phyloP scores from a whole-genome alignment of 1,284 basidiomycete species.

The Mycena citricolor region DNA sequence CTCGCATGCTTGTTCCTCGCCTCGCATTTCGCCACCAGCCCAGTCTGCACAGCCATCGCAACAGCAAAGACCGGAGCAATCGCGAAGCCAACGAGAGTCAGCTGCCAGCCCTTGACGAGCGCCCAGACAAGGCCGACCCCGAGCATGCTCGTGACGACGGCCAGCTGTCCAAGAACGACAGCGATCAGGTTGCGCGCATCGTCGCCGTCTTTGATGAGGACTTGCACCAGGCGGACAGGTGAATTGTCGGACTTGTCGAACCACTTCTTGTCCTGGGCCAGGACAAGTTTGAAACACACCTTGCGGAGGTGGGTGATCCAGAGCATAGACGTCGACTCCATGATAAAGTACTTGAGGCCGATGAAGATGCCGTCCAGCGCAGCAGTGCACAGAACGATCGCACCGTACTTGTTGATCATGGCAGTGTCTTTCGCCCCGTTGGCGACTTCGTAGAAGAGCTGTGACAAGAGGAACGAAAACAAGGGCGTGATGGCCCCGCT shows the following conservation, averaged over 20 bases:
- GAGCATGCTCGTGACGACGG: conserved; percentile 83
- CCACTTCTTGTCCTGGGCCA: conserved; percentile 88
- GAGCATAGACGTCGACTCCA: conserved; percentile 71
- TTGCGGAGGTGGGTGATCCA: conserved; percentile 79
- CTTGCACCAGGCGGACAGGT: conserved; percentile 70
- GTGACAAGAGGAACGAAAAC: conserved; percentile 88
- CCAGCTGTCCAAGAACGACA: conserved; percentile 69
- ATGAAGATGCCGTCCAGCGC: conserved; percentile 74
- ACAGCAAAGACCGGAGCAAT: conserved; percentile 83
- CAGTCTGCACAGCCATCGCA: conserved; percentile 72
- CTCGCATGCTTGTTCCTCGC: conserved; percentile 78
- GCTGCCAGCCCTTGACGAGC: conserved; percentile 84
- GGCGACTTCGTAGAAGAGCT: conserved; percentile 79
- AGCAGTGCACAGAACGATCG: conserved; percentile 71
- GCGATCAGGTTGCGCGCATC: conserved; percentile 83
- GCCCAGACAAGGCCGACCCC: conserved; percentile 86
- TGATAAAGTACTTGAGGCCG: conserved; percentile 73
- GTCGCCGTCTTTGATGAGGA: conserved; percentile 88
- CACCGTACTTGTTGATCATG: conserved; percentile 69
- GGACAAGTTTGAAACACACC: conserved; percentile 57
- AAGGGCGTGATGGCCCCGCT: conserved; percentile 86
- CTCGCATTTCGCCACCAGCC: conserved; percentile 72
- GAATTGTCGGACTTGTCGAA: conserved; percentile 76
- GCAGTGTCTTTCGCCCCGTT: conserved; percentile 61
- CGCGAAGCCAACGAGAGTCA: conserved; percentile 88